phyloP scores from a whole-genome alignment of 2,329 filamentous ascomycete genomes.

The Dactylellina parvicollis region DNA sequence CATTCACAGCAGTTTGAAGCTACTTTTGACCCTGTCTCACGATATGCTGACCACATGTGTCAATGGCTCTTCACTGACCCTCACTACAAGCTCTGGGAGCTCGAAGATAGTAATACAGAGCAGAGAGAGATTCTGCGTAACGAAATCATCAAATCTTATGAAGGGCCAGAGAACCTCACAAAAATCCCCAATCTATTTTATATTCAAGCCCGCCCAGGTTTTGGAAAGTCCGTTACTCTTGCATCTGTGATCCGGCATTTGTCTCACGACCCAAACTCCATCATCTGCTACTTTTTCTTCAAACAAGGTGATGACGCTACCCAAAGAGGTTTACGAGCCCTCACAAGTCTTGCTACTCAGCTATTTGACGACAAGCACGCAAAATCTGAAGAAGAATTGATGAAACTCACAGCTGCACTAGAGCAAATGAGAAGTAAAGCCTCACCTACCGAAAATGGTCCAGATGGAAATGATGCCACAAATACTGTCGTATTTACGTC shows the following conservation, averaged over 20 bases:
- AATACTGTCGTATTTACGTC: conserved; percentile 6
- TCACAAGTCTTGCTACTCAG: conserved; percentile 36
- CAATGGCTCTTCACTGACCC: conserved; percentile 46
- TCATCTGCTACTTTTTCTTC: conserved; percentile 47
- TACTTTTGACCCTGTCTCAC: conserved; percentile 33
- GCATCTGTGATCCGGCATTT: conserved; percentile 30
- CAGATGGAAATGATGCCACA: conserved; percentile 1
- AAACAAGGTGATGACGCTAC: conserved; percentile 49
- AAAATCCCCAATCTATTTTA: conserved; percentile 36
- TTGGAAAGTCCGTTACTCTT: conserved; percentile 45
- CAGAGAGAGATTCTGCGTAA: conserved; percentile 18
- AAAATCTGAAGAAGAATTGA: conserved; percentile 21
- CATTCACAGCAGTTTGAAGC: conserved; percentile 31
- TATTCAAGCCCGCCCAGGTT: conserved; percentile 37
- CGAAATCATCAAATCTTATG: not conserved
- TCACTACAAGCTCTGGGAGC: conserved; percentile 40
- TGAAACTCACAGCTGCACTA: conserved; percentile 18
- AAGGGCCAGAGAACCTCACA: not conserved
- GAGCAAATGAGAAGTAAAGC: conserved; percentile 16
- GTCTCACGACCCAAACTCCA: conserved; percentile 6
- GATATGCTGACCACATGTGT: conserved; percentile 40
- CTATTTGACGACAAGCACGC: conserved; percentile 45
- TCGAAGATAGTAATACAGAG: conserved; percentile 8
- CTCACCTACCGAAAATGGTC: not conserved
- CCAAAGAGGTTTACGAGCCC: conserved; percentile 23